Conservation (phyloP, 1,284 basidiomycete species). For the Puccinia coronata region DNA sequence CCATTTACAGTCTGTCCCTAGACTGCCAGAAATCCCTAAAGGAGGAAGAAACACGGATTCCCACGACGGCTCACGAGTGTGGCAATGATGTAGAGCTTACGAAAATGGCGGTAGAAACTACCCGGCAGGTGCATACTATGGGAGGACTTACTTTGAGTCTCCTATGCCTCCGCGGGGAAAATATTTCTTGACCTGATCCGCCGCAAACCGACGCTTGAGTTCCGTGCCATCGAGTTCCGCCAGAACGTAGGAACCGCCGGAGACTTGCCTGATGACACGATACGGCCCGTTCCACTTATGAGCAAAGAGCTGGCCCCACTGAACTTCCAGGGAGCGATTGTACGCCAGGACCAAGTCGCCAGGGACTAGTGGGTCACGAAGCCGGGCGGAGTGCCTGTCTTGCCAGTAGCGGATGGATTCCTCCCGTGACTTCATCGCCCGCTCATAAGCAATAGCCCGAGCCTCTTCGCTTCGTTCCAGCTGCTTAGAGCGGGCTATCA, state of each 20-base stretch:
- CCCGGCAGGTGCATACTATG: too few relatives aligned
- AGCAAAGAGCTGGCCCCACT: conserved; percentile 25
- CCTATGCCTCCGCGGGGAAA: background rate
- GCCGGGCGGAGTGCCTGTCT: background rate
- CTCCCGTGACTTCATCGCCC: background rate
- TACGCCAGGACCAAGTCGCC: conserved; percentile 27
- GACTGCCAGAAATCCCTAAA: too few relatives aligned
- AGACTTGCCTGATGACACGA: background rate
- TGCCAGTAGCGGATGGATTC: conserved; percentile 13
- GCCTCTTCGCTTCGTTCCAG: background rate
- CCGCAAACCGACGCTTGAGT: background rate
- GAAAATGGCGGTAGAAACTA: too few relatives aligned
- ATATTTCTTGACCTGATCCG: background rate
- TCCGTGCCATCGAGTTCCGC: conserved; percentile 19
- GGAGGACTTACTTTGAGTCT: too few relatives aligned
- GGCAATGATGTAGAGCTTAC: too few relatives aligned
- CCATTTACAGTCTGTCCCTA: too few relatives aligned
- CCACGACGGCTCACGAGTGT: too few relatives aligned
- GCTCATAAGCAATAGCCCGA: background rate
- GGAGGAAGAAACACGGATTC: too few relatives aligned
- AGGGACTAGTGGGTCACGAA: background rate
- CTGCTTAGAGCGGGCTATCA: background rate
- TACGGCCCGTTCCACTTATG: conserved; percentile 27
- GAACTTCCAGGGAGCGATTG: conserved; percentile 4
- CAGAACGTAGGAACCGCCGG: background rate